A percentile compares a stretch with the other conserved stretches of the same genome.
Evolutionary conservation across 2,329 filamentous ascomycete genomes (phyloP).

Genomic region (Pyricularia grisea): DNA sequence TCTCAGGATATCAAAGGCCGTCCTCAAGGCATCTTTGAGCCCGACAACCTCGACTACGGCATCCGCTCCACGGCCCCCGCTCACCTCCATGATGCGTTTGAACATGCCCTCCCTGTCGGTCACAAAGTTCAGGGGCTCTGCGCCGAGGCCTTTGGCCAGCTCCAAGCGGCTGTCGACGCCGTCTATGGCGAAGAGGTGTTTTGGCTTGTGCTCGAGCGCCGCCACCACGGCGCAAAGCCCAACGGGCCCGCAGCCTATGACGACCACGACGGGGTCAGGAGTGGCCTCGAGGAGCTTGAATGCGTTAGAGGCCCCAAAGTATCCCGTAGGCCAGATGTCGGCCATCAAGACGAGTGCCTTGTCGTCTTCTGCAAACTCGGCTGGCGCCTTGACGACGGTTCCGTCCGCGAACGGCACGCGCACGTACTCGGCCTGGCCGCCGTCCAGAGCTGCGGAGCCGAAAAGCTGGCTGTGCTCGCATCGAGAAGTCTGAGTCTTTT

Average conservation of each 20-base stretch:
- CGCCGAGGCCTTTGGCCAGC: constrained; percentile 63
- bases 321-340: constrained; percentile 85
- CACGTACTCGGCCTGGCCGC: constrained; percentile 75
- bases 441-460: constrained; percentile 60
- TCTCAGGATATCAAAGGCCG: constrained; percentile 61
- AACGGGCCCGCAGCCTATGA: constrained; percentile 79
- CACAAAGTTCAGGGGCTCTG: constrained; percentile 73
- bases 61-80: constrained; percentile 75
- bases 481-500: constrained; percentile 64
- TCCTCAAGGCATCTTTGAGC: constrained; percentile 56
- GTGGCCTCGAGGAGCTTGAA: constrained; percentile 49
- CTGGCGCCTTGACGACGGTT: constrained; percentile 66
- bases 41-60: constrained; percentile 75
- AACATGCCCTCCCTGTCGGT: constrained; percentile 56
- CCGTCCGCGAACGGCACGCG: constrained; percentile 73
- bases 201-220: constrained; percentile 65
- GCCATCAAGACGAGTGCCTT: constrained; percentile 78
- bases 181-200: constrained; percentile 70
- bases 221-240: constrained; percentile 77
- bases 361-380: constrained; percentile 51
- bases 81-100: constrained; percentile 62
- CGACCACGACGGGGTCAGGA: constrained; percentile 58
- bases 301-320: constrained; percentile 72
- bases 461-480: constrained; percentile 65
- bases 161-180: constrained; percentile 66